These are phyloP conservation scores for Larix sibirica DNA, from an alignment of 83 land plant species.

Conservation along the genomic window DNA sequence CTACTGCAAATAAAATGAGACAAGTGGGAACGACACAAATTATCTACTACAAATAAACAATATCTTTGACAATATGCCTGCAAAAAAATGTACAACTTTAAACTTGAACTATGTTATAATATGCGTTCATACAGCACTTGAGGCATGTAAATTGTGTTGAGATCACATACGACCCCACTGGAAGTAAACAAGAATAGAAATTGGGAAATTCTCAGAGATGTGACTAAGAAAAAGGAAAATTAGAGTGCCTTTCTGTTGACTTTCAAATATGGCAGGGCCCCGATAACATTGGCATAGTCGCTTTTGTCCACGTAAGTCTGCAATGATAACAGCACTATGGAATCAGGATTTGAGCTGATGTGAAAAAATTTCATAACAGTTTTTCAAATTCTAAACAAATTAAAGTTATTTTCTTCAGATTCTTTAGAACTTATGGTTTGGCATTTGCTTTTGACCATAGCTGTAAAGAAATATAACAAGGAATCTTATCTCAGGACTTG, in stretches of 20 bases:
- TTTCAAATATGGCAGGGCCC: slow-evolving; percentile 67
- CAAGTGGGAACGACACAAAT: too few relatives aligned
- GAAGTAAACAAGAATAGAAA: not conserved
- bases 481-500: not conserved
- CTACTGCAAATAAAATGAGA: too few relatives aligned
- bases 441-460: not conserved
- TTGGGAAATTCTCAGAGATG: not conserved
- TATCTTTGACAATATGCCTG: too few relatives aligned
- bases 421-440: not conserved
- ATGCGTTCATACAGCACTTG: not conserved
- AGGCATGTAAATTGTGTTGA: not conserved
- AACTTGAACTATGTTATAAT: too few relatives aligned
- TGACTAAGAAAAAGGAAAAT: not conserved
- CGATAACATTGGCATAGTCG: slow-evolving; percentile 68
- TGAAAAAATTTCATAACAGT: not conserved
- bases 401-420: not conserved
- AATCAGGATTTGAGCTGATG: not conserved
- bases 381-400: not conserved
- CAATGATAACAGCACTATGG: not conserved
- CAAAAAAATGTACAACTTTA: too few relatives aligned
- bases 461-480: not conserved
- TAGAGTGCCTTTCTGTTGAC: slow-evolving; percentile 40
- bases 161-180: not conserved
- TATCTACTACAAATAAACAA: too few relatives aligned
- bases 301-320: slow-evolving; percentile 18